Evolutionary conservation across 2,329 filamentous ascomycete species (phyloP), one percentile per base, ranked within the genome.

Genomic region (Cyanodermella asteris): DNA sequence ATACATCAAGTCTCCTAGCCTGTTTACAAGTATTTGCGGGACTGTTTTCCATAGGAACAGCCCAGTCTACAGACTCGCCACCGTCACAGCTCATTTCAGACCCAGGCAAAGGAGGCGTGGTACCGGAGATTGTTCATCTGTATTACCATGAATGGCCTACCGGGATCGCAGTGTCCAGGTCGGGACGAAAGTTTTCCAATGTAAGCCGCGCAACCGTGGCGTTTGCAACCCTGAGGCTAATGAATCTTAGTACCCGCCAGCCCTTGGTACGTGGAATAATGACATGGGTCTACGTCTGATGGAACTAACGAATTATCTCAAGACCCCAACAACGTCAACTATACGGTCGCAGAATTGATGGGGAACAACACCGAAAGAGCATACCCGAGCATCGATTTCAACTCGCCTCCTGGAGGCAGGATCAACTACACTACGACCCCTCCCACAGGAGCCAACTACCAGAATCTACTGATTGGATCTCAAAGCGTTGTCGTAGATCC

Each of bases 401-500:
- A 63, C 31, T 49, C 43, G 11, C 57, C 58, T 2, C 57, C 53
- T 1, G 51, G 49, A 21, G 56, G 57, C 8, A 47, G 52, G 1
- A 58, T 62, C 34, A 61, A 62, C 34, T 57, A 55, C 36, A 51
- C 52, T 4, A 60, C 55, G 0, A 44, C 34, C 10, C 57, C 57
- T 6, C 36, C 43, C 13, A 26, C 18, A 18, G 25, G 25, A 11
- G 26, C 26, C 11, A 30, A 32, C 15, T 33, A 25, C 21, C 20
- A 27, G 6, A 30, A 34, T 13, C 28, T 32, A 11, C 20, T 34
- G 21, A 30, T 34, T 13, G 30, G 27, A 16, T n/a, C n/a, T n/a
- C 58, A 61, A 36, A 55, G 49, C 19, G 54, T 62, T 3, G 56
- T 61, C 7, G 45, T 61, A 11, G 57, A 62, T 31, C 33, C 55